Evolutionary conservation across 306 rosid species (phyloP).

Genomic region (Quercus alba): DNA sequence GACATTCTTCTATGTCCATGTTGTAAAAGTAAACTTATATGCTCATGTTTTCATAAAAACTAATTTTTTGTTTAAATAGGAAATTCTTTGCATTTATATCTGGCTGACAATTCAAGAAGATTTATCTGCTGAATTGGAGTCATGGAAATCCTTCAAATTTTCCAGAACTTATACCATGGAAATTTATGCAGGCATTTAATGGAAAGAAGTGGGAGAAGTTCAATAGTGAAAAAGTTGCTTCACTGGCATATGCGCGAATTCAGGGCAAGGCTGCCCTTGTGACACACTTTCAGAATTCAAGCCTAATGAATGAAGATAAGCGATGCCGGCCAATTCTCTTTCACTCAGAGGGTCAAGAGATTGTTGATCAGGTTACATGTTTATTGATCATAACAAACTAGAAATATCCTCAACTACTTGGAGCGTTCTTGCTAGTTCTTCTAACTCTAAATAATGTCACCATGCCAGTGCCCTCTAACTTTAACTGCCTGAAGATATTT

Average conservation of each 20-base stretch:
- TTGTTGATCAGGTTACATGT: constrained; percentile 57
- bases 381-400: neutral
- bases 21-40: constrained; percentile 3
- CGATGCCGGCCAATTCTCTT: constrained; percentile 90
- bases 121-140: neutral
- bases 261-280: constrained; percentile 95
- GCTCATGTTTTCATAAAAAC: neutral
- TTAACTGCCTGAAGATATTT: neutral
- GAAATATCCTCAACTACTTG: neutral
- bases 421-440: neutral
- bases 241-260: constrained; percentile 86
- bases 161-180: constrained; percentile 7
- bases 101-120: constrained; percentile 10
- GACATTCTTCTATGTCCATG: neutral
- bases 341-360: constrained; percentile 83
- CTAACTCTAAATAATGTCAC: neutral
- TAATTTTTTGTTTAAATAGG: neutral
- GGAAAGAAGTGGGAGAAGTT: constrained; percentile 97
- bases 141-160: neutral
- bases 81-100: neutral
- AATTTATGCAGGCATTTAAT: constrained; percentile 67
- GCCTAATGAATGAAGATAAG: constrained; percentile 94
- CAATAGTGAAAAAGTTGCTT: constrained; percentile 90
- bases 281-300: constrained; percentile 89
- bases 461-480: neutral